Evolutionary conservation across 257 asterid species (phyloP).

Genomic region (Nicotiana tomentosiformis): DNA sequence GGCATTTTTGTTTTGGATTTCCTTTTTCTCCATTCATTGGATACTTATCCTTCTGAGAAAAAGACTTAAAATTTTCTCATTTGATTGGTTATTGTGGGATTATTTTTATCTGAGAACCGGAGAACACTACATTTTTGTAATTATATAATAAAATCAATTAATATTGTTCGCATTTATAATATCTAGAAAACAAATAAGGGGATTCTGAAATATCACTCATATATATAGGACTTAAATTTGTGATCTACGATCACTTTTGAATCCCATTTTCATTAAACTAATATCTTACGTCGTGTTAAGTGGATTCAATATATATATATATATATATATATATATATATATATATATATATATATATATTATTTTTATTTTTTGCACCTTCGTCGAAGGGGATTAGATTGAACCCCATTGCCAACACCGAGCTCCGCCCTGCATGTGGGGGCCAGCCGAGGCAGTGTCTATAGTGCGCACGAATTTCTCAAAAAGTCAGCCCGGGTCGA

Average conservation of each 20-base stretch:
- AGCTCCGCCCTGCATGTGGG: background rate
- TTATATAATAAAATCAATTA: too few species aligned
- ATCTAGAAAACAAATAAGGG: too few species aligned
- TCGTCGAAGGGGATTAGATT: too few species aligned
- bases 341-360: too few species aligned
- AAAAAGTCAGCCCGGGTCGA: background rate
- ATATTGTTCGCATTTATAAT: too few species aligned
- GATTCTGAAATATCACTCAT: too few species aligned
- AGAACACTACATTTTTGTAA: background rate
- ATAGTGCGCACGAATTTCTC: too few species aligned
- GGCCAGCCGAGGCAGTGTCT: too few species aligned
- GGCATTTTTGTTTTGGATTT: background rate
- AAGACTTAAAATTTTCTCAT: background rate
- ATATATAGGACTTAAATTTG: background rate
- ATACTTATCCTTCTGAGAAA: conserved; percentile 9
- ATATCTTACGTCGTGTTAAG: background rate
- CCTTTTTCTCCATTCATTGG: conserved; percentile 1
- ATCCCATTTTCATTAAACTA: background rate
- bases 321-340: background rate
- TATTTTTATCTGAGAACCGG: background rate
- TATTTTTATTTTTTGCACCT: background rate
- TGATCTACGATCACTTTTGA: background rate
- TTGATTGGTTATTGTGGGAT: background rate
- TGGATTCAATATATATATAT: background rate
- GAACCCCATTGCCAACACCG: background rate